Percentiles rank a stretch among this genome's conserved stretches.
These are phyloP conservation scores for Acer negundo DNA, from an alignment of 345 rosid species.

Conservation along the genomic window DNA sequence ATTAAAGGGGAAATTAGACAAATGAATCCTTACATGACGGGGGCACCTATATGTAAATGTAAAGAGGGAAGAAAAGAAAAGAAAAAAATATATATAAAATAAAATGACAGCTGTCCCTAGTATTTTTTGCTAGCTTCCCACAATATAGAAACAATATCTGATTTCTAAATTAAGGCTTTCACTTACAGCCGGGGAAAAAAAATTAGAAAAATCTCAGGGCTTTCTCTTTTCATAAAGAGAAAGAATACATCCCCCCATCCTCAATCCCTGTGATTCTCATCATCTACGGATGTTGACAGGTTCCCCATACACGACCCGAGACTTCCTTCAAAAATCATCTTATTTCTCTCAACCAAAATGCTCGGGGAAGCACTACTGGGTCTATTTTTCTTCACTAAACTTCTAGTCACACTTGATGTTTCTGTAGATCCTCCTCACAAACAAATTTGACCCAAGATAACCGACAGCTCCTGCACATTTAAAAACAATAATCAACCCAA, in stretches of 20 bases:
- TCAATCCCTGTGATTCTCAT: constrained; percentile 29
- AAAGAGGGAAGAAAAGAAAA: constrained; percentile 2
- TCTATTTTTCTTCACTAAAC: neutral
- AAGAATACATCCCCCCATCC: constrained; percentile 35
- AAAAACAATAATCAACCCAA: neutral
- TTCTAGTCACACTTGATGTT: constrained; percentile 93
- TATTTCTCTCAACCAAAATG: constrained; percentile 28
- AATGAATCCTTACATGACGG: constrained; percentile 6
- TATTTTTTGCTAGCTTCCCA: constrained; percentile 41
- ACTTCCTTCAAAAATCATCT: constrained; percentile 33
- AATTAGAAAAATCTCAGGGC: constrained; percentile 39
- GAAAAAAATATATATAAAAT: too few relatives aligned
- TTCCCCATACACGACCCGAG: constrained; percentile 21
- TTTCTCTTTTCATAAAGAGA: constrained; percentile 31
- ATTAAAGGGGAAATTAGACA: constrained; percentile 15
- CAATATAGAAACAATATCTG: constrained; percentile 48
- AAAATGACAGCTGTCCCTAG: constrained; percentile 19
- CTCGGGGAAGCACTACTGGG: constrained; percentile 31
- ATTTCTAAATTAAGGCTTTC: constrained; percentile 49
- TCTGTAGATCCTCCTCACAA: constrained; percentile 94
- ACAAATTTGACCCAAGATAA: constrained; percentile 85
- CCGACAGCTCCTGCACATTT: constrained; percentile 86
- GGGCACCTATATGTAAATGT: constrained; percentile 13
- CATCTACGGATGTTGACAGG: constrained; percentile 18
- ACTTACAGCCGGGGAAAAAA: constrained; percentile 44